Base-by-base conservation (phyloP, 148 eudicot species). In the Suaeda aralocaspica region DNA sequence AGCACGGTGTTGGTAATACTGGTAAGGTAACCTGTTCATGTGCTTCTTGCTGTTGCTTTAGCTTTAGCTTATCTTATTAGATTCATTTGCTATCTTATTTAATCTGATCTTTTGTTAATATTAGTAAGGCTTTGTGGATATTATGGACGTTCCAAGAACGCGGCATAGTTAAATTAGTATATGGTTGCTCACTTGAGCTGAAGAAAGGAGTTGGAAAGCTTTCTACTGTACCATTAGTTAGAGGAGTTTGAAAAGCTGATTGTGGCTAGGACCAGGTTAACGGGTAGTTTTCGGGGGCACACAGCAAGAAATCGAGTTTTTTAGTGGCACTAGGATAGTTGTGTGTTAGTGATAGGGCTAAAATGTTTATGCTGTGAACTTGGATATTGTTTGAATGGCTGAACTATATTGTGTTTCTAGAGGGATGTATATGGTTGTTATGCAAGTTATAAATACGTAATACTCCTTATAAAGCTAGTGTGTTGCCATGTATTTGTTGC, bases 1-100 rank as follows among this genome's bases (percentile, higher is more conserved):
- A 86, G 73, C 82, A 76, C 36, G 66, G 73, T 59, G 79, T 69
- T 79, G 85, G 84, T 79, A 88, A 77, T 82, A 58, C 82, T 80
- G 98, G 96, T 93, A 90, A 84, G 87, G 81, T 80, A 79, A 74
- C 83, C 72, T 59, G 57, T 73, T 78, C 25, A 16, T 36, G 67
- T 26, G 58, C 50, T 33, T 63, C 16, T 64, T 64, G 26, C 45
- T 50, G 3, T 29, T 46, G 65, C 19, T 45, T 11, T 70, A 12
- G 39, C 9, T 44, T 42, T 46, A 36, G 41, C 41, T 59, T 11
- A 33, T 22, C 25, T 6, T 42, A 28, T 6, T 42, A 28, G 13
- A 11, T 21, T n/a, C 31, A 2, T 19, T 14, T 18, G 9, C 19
- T 2, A 48, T 5, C 33, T 10, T 46, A 33, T 31, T 46, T 50